phyloP scores from a whole-genome alignment of 768 basidiomycete species.

The Mycena crocata region DNA sequence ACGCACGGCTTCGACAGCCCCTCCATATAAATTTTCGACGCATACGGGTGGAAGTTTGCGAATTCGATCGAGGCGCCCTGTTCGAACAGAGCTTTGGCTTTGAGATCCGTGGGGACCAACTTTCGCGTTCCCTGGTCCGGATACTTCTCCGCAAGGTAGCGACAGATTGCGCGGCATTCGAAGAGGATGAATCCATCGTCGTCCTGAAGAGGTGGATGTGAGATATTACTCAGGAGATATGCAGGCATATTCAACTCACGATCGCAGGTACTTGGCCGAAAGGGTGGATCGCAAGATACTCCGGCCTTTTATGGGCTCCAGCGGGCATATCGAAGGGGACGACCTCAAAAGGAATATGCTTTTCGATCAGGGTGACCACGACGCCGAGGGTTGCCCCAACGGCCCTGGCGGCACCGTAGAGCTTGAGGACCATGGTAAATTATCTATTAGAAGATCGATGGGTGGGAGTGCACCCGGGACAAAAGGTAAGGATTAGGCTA shows the following conservation, averaged over 20 bases:
- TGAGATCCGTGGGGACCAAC: constrained; percentile 62
- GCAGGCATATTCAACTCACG: constrained; percentile 41
- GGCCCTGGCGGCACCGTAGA: constrained; percentile 52
- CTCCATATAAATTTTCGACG: not conserved
- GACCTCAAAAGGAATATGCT: constrained; percentile 66
- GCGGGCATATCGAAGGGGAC: constrained; percentile 55
- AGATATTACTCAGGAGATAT: not conserved
- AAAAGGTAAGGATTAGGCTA: too few relatives aligned
- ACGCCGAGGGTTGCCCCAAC: constrained; percentile 66
- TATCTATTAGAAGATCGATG: too few relatives aligned
- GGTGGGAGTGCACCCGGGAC: too few relatives aligned
- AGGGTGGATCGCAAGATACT: constrained; percentile 63
- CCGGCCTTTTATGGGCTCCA: constrained; percentile 58
- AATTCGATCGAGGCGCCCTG: constrained; percentile 64
- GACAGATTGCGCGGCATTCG: too few relatives aligned
- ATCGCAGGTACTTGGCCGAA: constrained; percentile 74
- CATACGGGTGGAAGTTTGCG: constrained; percentile 52
- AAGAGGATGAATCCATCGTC: constrained; percentile 76
- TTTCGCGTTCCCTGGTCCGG: constrained; percentile 59
- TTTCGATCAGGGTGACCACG: constrained; percentile 61
- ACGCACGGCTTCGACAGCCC: not conserved
- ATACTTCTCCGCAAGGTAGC: too few relatives aligned
- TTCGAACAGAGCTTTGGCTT: constrained; percentile 56
- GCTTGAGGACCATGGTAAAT: constrained; percentile 59
- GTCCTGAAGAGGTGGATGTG: constrained; percentile 46